Conservation (phyloP, 2,329 filamentous ascomycete species). For the Botryotinia narcissicola region DNA sequence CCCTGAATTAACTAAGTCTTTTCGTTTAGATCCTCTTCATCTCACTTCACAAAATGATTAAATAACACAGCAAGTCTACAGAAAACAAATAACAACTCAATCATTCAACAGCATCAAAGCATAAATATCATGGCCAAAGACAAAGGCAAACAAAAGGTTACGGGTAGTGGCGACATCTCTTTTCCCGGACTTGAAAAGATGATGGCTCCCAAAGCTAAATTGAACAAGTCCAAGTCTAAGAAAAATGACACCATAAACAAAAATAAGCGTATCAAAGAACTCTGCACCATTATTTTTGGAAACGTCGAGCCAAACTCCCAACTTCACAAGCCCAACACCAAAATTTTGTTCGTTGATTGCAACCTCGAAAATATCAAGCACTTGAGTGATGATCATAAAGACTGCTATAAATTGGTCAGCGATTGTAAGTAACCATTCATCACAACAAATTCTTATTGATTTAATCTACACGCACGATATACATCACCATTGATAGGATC, state of each 20-base stretch:
- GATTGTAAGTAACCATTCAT: neutral
- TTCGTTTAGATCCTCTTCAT: neutral
- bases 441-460: fast-evolving
- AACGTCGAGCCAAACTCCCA: neutral
- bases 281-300: neutral
- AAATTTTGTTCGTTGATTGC: neutral
- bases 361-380: neutral
- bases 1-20: neutral
- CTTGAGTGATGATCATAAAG: neutral
- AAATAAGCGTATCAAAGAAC: neutral
- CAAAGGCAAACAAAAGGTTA: neutral
- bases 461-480: neutral
- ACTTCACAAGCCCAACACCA: neutral
- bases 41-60: neutral
- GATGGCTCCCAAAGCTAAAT: neutral
- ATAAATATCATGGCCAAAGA: neutral
- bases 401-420: neutral
- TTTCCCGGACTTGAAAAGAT: neutral
- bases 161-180: neutral
- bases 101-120: neutral
- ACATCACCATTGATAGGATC: neutral
- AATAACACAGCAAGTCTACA: neutral
- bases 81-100: neutral
- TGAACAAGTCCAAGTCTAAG: neutral
- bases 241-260: neutral